Evolutionary conservation across 2,329 filamentous ascomycete species (phyloP), one percentile per base, ranked within the genome.

Genomic region (Colletotrichum musae): DNA sequence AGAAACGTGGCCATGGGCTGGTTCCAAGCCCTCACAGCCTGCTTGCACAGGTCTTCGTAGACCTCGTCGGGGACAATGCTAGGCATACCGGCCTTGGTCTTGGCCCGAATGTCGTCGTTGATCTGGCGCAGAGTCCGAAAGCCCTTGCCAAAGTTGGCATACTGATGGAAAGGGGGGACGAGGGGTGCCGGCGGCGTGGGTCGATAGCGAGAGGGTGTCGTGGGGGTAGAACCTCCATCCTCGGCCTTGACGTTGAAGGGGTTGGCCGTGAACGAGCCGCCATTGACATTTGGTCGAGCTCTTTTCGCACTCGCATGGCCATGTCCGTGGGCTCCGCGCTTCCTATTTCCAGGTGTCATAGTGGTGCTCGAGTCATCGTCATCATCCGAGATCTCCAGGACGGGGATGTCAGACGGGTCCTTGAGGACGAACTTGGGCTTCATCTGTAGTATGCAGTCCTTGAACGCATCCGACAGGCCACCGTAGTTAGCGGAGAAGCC

Each of bases 1-100:
- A 89, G 77, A 53, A 89, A 88, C 0, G 74, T 80, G 0, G 83
- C 75, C 54, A 91, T 82, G 0, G 89, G 89, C 0, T 74, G 74
- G 1, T 83, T 75, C 92, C 92, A 93, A 1, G 88, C 85, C 7
- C 77, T 75, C 1, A 93, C 86, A 0, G 87, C 86, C n/a, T 87
- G 79, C 16, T 84, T 80, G 53, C 87, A 89, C 16, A 93, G 81
- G 0, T 83, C 82, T 32, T 90, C 86, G 24, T 91, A 89, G 0
- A 92, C 89, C 45, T 88, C 86, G 0, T 87, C 85, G 0, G 90
- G 86, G 0, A 89, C 86, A 0, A 89, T 83, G 6, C 87, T 85
- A 0, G 89, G 89, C 72, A 90, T 83, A 0, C 90, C 89, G 0
- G 88, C 85, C 18, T 83, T 83, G 28, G 86, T 87, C 13, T 88